Base-by-base conservation (phyloP, 257 asterid genomes). In the Perilla frutescens region DNA sequence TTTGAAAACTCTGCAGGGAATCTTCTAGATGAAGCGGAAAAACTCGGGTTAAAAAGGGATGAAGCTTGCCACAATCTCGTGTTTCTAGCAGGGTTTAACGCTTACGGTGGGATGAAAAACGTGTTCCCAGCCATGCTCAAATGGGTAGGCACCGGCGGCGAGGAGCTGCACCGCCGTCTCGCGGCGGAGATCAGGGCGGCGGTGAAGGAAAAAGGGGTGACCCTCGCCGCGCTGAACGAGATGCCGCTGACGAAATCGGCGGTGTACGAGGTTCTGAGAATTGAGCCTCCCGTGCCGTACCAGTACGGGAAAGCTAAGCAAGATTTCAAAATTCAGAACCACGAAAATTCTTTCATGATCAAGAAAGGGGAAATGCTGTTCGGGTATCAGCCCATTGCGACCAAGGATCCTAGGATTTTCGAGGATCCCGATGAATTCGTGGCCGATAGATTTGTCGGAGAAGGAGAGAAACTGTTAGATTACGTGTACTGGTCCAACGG, bases 401-500 rank as follows among this genome's bases (percentile, higher is more conserved):
- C 93, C 1, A 87, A 76, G 66, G 97, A 92, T 79, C 84, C 89
- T 0, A 75, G n/a, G 50, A 56, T 88, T 0, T 92, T 92, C 61
- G 68, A 56, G 0, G 65, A 74, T 0, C 79, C 96, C 0, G 88
- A 87, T 12, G 83, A 84, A 3, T 92, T 88, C 10, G 47, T 81
- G 0, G 69, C 84, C 0, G 92, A 88, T 8, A 87, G 98, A 15
- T 92, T 90, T 37, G 66, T 90, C 7, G 92, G 91, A 1, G 85
- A 82, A 0, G 96, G 96, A 0, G 94, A 86, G 51, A 71, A 77
- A 8, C 51, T 92, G 76, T 12, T 92, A 3, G 40, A 79, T 69
- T 83, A 87, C 62, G 86, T 92, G 10, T 90, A 81, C 13, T 92
- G 98, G 98, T 92, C 98, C 11, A 92, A 92, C 45, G 98, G 81